These are phyloP conservation scores for Didymellaceae sp. DNA, from an alignment of 2,329 filamentous ascomycete species.

Conservation along the genomic window DNA sequence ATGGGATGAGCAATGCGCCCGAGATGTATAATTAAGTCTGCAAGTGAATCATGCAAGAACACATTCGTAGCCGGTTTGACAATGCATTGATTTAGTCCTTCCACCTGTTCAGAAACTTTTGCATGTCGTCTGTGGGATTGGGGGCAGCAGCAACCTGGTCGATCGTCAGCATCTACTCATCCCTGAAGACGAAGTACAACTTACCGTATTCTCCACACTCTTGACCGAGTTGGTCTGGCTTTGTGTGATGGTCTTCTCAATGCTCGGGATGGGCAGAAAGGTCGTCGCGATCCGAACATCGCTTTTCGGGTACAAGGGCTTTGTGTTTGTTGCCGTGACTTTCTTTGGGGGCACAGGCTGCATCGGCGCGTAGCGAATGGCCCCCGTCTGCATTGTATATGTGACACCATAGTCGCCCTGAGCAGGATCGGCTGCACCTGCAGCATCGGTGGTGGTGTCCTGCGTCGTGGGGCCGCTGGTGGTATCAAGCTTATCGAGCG, in stretches of 20 bases:
- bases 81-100: slow-evolving; percentile 55
- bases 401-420: slow-evolving; percentile 52
- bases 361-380: slow-evolving; percentile 67
- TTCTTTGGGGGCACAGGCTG: slow-evolving; percentile 64
- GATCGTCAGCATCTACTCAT: slow-evolving; percentile 22
- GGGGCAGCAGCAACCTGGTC: slow-evolving; percentile 61
- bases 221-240: slow-evolving; percentile 58
- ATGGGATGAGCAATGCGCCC: not conserved
- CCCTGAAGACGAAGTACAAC: slow-evolving; percentile 31
- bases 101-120: slow-evolving; percentile 65
- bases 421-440: slow-evolving; percentile 33
- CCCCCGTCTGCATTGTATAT: slow-evolving; percentile 63
- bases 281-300: slow-evolving; percentile 60
- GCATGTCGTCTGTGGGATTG: slow-evolving; percentile 61
- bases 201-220: slow-evolving; percentile 66
- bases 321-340: slow-evolving; percentile 61
- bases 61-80: not conserved
- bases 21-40: not conserved
- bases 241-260: slow-evolving; percentile 61
- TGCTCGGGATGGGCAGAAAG: slow-evolving; percentile 53
- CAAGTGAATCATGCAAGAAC: not conserved
- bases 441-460: slow-evolving; percentile 31
- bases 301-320: slow-evolving; percentile 63
- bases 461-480: slow-evolving; percentile 38
- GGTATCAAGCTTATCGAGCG: slow-evolving; percentile 29